Conservation (phyloP, 805 yeast species). For the Priceomyces medius region DNA sequence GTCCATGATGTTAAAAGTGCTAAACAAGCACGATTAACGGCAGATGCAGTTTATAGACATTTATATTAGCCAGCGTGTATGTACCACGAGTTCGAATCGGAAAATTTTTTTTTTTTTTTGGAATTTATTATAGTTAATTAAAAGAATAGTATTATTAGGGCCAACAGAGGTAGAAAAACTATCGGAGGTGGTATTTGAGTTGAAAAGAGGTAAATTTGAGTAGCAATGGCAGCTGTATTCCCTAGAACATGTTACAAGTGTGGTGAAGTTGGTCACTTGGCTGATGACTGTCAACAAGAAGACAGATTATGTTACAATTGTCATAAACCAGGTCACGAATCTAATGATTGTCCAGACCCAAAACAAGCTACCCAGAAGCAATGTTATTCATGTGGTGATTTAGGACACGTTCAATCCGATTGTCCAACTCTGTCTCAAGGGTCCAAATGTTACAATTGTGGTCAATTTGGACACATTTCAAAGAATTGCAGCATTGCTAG, state of each 20-base stretch:
- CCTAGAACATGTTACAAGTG: constrained; percentile 88
- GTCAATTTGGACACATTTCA: constrained; percentile 73
- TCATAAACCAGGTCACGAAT: constrained; percentile 85
- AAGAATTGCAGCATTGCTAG: constrained; percentile 59
- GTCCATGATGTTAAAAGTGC: constrained; percentile 79
- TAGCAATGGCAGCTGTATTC: constrained; percentile 40
- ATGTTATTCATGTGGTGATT: constrained; percentile 90
- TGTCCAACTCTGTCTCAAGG: constrained; percentile 69
- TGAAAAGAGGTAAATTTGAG: constrained; percentile 1
- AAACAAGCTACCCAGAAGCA: constrained; percentile 82
- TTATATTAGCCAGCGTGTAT: constrained; percentile 6
- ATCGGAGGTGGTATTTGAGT: not conserved
- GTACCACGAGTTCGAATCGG: not conserved
- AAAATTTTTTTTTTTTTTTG: constrained; percentile 4
- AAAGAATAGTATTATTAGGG: not conserved
- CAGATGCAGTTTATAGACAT: constrained; percentile 68
- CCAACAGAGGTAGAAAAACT: not conserved
- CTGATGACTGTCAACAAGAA: constrained; percentile 80
- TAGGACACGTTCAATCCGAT: constrained; percentile 86
- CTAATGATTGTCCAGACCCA: constrained; percentile 85
- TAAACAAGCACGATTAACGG: constrained; percentile 47
- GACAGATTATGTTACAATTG: constrained; percentile 93
- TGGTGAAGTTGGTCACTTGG: constrained; percentile 89
- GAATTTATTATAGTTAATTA: constrained; percentile 1
- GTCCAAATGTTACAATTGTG: constrained; percentile 66